Evolutionary conservation across 176 grass and related monocot species (phyloP).

Genomic region (Aechmea fasciata): DNA sequence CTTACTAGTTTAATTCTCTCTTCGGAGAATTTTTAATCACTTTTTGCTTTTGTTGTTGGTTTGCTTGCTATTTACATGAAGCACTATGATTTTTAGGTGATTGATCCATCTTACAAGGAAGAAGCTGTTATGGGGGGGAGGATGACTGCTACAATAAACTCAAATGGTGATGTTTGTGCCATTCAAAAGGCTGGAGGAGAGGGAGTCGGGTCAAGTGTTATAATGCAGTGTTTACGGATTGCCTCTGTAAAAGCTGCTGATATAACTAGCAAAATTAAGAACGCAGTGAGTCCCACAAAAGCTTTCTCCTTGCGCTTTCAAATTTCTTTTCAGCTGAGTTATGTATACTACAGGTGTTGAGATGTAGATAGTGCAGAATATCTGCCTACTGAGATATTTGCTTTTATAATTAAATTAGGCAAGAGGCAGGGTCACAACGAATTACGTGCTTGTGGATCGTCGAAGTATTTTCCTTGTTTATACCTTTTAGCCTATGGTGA

Average conservation of each 20-base stretch:
- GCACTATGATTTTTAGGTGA: slow-evolving; percentile 35
- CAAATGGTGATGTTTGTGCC: slow-evolving; percentile 81
- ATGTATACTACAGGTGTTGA: too few relatives aligned
- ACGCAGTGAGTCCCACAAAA: slow-evolving; percentile 34
- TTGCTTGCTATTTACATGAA: slow-evolving; percentile 6
- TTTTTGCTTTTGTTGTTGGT: neutral
- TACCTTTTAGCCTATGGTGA: too few relatives aligned
- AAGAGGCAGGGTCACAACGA: too few relatives aligned
- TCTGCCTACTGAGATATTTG: too few relatives aligned
- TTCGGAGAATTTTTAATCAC: neutral
- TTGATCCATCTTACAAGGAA: slow-evolving; percentile 97
- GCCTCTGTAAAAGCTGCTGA: slow-evolving; percentile 73
- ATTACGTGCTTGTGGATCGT: too few relatives aligned
- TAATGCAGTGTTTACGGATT: slow-evolving; percentile 90
- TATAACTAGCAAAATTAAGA: slow-evolving; percentile 90
- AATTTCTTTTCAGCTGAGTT: neutral
- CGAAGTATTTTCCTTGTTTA: too few relatives aligned
- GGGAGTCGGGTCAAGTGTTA: slow-evolving; percentile 65
- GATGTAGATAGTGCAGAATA: neutral
- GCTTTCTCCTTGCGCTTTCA: slow-evolving; percentile 5
- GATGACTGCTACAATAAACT: slow-evolving; percentile 87
- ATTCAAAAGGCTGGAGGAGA: slow-evolving; percentile 92
- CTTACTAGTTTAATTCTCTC: neutral
- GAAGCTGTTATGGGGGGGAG: slow-evolving; percentile 84
- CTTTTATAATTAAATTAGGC: too few relatives aligned